These are phyloP conservation scores for Blastomyces emzantsi DNA, from an alignment of 2,329 filamentous ascomycete species.

Conservation along the genomic window DNA sequence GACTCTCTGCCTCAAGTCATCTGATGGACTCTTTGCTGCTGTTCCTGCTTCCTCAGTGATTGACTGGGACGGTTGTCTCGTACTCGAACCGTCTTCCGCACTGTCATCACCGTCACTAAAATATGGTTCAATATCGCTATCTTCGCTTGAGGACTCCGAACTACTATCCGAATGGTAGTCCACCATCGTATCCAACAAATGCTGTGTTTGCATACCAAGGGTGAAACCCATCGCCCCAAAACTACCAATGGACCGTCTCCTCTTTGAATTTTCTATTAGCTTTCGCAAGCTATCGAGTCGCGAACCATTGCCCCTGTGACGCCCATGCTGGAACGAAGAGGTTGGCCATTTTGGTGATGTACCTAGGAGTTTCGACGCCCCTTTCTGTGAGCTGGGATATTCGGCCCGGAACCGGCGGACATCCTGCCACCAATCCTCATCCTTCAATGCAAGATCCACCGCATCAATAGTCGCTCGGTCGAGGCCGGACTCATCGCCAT, in stretches of 20 bases:
- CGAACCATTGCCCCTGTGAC: conserved; percentile 34
- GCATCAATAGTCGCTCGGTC: conserved; percentile 49
- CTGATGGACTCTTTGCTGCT: background rate
- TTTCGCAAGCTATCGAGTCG: conserved; percentile 52
- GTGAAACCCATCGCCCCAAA: conserved; percentile 51
- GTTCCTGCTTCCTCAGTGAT: background rate
- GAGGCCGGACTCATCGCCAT: conserved; percentile 49
- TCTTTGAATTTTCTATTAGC: conserved; percentile 53
- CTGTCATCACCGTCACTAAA: conserved; percentile 31
- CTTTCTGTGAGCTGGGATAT: conserved; percentile 16
- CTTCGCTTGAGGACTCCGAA: conserved; percentile 36
- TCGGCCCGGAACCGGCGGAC: conserved; percentile 45
- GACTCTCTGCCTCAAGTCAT: background rate
- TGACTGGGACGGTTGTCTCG: background rate
- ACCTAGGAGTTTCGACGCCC: conserved; percentile 29
- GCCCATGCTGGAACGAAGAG: conserved; percentile 44
- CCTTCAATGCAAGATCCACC: conserved; percentile 57
- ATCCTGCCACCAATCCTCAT: conserved; percentile 77
- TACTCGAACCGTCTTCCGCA: conserved; percentile 16
- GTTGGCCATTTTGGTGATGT: conserved; percentile 44
- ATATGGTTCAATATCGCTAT: conserved; percentile 36
- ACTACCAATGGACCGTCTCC: conserved; percentile 40
- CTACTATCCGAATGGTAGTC: conserved; percentile 39
- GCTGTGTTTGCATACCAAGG: conserved; percentile 67
- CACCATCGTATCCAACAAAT: conserved; percentile 55